Conservation (phyloP, 2,329 filamentous ascomycete species). For the Cladosporium cucumerinum region DNA sequence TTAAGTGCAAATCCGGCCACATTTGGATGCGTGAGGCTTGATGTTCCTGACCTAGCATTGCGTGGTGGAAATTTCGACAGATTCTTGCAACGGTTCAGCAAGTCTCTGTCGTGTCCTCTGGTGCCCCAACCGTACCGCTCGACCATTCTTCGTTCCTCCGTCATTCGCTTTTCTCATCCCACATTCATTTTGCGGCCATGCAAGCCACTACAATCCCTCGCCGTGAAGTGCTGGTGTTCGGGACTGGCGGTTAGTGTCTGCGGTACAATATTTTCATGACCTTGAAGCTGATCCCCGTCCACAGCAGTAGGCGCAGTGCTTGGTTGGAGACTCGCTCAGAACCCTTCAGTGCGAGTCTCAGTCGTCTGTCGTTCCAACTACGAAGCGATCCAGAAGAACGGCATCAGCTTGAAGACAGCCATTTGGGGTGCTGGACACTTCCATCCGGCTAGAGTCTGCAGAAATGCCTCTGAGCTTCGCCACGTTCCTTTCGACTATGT, state of each 20-base stretch:
- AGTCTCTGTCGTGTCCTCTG: background rate
- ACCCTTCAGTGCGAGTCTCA: slow-evolving; percentile 21
- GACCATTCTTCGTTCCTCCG: background rate
- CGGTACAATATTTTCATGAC: background rate
- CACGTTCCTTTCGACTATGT: slow-evolving; percentile 25
- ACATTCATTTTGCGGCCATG: slow-evolving; percentile 1
- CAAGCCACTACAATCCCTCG: background rate
- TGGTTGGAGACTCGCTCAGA: slow-evolving; percentile 27
- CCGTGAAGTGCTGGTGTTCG: slow-evolving; percentile 7
- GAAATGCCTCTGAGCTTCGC: slow-evolving; percentile 12
- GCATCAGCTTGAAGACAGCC: slow-evolving; percentile 22
- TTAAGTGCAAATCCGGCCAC: background rate
- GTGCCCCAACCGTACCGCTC: background rate
- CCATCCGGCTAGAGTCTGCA: slow-evolving; percentile 21
- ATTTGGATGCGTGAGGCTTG: background rate
- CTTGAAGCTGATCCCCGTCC: background rate
- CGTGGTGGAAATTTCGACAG: background rate
- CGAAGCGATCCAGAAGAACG: slow-evolving; percentile 18
- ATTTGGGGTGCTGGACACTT: slow-evolving; percentile 26
- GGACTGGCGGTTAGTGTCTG: background rate
- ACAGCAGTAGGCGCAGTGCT: slow-evolving; percentile 26
- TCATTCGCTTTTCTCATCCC: slow-evolving; percentile 16
- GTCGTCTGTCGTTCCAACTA: slow-evolving; percentile 28
- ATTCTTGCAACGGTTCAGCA: background rate
- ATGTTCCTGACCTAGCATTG: background rate